Evolutionary conservation across 208 protist genomes (phyloP), one percentile per base, ranked within the genome.

Genomic region (Leishmania lainsoni): DNA sequence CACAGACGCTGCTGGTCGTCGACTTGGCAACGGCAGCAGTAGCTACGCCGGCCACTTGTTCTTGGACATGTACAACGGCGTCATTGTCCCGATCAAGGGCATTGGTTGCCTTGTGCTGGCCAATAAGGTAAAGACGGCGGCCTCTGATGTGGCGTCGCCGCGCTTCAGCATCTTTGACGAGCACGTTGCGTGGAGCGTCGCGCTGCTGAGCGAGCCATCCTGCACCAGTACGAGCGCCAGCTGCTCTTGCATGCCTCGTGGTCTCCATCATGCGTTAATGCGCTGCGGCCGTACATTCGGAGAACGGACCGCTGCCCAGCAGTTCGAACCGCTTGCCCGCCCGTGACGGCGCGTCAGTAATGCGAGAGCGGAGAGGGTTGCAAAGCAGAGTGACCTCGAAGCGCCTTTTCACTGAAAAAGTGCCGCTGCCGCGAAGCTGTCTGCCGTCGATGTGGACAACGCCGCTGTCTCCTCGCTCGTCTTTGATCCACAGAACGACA

Each of bases 41-140:
- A 26, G 22, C 2, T 48, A 22, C 29, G 17, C 75, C 22, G 20
- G 51, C 32, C 54, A 45, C n/a, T 45, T 63, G 12, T 14, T 71
- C 56, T 73, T 92, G 32, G 78, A 89, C 79, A 83, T 91, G 32
- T 76, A 80, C 72, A 90, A 80, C 66, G 88, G 86, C 35, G 75
- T 95, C 20, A 69, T 93, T 35, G 73, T 96, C 66, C 92, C 92
- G 35, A 78, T 96, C 20, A 80, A 85, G 32, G 83, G 88, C 56
- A 85, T 90, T 17, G 93, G 91, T 1, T 95, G 92, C 80, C 73
- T 95, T 26, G 71, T 97, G 26, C 70, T 97, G 17, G 91, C 90
- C 45, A 89, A 95, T 61, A 95, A 95, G 72, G 78, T 35, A 12
- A 80, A 71, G 65, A 49, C 52, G 1, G 48, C 78, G 4, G 66